Base-by-base conservation (phyloP, 331 rosid species). In the Acacia pycnantha region DNA sequence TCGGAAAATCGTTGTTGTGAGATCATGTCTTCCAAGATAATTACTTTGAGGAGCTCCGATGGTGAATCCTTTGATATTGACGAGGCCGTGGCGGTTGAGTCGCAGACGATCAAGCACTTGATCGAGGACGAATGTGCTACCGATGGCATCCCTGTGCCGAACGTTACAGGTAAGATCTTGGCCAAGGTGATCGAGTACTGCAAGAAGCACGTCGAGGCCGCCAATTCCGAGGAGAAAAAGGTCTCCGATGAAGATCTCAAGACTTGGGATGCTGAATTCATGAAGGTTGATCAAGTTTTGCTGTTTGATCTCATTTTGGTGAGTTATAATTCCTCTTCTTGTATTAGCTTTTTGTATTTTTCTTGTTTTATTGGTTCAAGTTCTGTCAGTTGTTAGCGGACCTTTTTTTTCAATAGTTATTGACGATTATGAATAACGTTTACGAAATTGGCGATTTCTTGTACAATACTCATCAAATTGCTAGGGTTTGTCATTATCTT, bases 111-210 rank as follows among this genome's bases (percentile, higher is more conserved):
- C 29, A 79, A 79, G n/a, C 83, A 79, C 24, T 53, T 70, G 83
- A 58, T 79, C 11, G 83, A 79, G 24, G 77, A 54, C 15, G 71
- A 70, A 19, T 79, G 77, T 12, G 77, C 77, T 26, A 62, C 54
- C 7, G 70, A 16, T 37, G 77, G 47, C 12, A 79, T 79, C 35
- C 83, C 83, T 12, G 24, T 79, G 1, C 70, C 83, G 1, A 70
- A 54, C 18, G 83, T 79, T 0, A 79, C 77, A 8, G 44, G 83
- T 56, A 79, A 56, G 71, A 79, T 79, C 47, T 37, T 79, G 26
- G 78, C 83, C 9, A 79, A 71, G 78, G 83, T 79, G 1, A 79
- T 79, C 24, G 83, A 79, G 29, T 79, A 79, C 72, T 70, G 83
- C 62, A 70, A 79, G 37, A 79, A 79, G 62, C 83, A 71, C 50